These are phyloP conservation scores for Leccinum variabile DNA, from an alignment of 1,284 basidiomycete genomes.

Conservation along the genomic window DNA sequence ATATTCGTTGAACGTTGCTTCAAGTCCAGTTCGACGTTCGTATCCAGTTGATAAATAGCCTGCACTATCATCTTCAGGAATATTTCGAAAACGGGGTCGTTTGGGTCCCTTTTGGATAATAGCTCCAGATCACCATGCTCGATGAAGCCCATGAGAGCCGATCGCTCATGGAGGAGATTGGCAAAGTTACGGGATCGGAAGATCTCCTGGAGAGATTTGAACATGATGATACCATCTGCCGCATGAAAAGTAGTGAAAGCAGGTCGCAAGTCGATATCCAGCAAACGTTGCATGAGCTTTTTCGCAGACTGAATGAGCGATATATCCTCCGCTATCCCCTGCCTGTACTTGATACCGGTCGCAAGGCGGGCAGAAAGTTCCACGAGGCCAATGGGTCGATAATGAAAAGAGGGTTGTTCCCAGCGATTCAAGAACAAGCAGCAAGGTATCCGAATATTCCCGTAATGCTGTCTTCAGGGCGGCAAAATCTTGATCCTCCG, in stretches of 20 bases:
- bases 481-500: slow-evolving; percentile 36
- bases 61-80: slow-evolving; percentile 79
- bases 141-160: slow-evolving; percentile 82
- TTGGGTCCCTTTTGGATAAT: slow-evolving; percentile 50
- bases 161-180: slow-evolving; percentile 72
- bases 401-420: slow-evolving; percentile 42
- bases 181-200: slow-evolving; percentile 82
- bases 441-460: slow-evolving; percentile 42
- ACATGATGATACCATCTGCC: slow-evolving; percentile 54
- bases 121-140: slow-evolving; percentile 57
- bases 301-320: slow-evolving; percentile 28
- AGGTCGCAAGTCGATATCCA: slow-evolving; percentile 53
- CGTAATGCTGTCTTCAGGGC: slow-evolving; percentile 37
- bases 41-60: slow-evolving; percentile 43
- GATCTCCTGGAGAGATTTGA: slow-evolving; percentile 70
- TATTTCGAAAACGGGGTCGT: slow-evolving; percentile 77
- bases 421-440: slow-evolving; percentile 40
- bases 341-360: slow-evolving; percentile 26
- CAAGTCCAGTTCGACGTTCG: slow-evolving; percentile 29
- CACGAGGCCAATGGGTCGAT: slow-evolving; percentile 54
- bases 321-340: slow-evolving; percentile 32
- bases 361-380: slow-evolving; percentile 52
- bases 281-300: slow-evolving; percentile 50
- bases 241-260: slow-evolving; percentile 45
- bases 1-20: slow-evolving; percentile 47